These are phyloP conservation scores for Aspergillus avenaceus DNA, from an alignment of 495 filamentous ascomycete genomes.

Conservation along the genomic window DNA sequence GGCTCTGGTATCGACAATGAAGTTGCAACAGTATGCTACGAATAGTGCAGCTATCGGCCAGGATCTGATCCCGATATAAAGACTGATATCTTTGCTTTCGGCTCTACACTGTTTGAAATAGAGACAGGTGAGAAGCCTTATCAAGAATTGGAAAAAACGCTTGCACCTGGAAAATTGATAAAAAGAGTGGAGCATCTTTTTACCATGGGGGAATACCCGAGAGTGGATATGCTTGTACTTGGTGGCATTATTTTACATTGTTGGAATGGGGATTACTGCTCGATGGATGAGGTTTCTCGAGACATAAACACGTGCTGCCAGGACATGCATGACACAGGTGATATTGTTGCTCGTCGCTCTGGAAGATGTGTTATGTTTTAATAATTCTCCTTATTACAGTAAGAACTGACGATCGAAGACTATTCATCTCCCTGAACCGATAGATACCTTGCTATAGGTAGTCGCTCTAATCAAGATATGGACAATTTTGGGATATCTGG, in stretches of 20 bases:
- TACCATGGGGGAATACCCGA: conserved; percentile 3
- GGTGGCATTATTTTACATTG: conserved; percentile 2
- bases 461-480: neutral
- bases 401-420: neutral
- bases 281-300: conserved; percentile 1
- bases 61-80: conserved; percentile 1
- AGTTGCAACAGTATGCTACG: conserved; percentile 12
- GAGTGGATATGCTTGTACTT: conserved; percentile 6
- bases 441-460: neutral
- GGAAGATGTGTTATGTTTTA: too few species aligned
- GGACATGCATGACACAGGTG: too few species aligned
- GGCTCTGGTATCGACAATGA: conserved; percentile 15
- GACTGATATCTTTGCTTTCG: conserved; percentile 18
- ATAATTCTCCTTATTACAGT: neutral
- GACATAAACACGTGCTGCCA: conserved; percentile 1
- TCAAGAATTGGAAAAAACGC: conserved; percentile 1
- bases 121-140: conserved; percentile 8
- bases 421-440: neutral
- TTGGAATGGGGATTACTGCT: conserved; percentile 6
- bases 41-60: conserved; percentile 11
- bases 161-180: neutral
- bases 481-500: neutral
- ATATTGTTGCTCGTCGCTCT: too few species aligned
- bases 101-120: conserved; percentile 16
- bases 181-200: conserved; percentile 6